These are phyloP conservation scores for Yarrowia sp. DNA, from an alignment of 805 yeast genomes.

Conservation along the genomic window DNA sequence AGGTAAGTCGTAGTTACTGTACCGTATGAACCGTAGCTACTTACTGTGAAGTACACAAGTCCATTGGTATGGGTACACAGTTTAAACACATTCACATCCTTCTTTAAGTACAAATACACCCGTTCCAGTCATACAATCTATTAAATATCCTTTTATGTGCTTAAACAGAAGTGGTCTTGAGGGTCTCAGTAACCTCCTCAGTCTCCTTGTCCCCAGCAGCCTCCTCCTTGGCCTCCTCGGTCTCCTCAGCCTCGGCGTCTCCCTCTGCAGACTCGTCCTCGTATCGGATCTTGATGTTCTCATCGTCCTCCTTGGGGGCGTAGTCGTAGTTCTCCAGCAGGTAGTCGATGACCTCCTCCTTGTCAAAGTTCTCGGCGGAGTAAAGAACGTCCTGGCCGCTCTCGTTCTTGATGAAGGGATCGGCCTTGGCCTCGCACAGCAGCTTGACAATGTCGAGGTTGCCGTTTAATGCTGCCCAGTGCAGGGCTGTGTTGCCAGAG, in stretches of 20 bases:
- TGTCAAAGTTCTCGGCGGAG: constrained; percentile 81
- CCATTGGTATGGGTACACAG: no score
- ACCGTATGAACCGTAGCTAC: no score
- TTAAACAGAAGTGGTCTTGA: constrained; percentile 22
- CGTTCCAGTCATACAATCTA: neutral
- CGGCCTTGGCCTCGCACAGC: constrained; percentile 75
- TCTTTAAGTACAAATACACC: neutral
- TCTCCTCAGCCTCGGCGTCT: constrained; percentile 28
- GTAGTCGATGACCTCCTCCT: constrained; percentile 74
- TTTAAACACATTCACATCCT: no score
- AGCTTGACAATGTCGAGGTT: constrained; percentile 66
- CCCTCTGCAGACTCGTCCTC: constrained; percentile 28
- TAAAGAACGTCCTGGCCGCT: constrained; percentile 79
- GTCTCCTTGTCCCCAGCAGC: neutral
- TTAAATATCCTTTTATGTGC: constrained; percentile 14
- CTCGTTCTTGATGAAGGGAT: constrained; percentile 72
- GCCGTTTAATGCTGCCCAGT: constrained; percentile 94
- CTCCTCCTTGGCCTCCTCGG: constrained; percentile 29
- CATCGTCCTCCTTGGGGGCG: constrained; percentile 56
- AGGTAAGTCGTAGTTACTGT: no score
- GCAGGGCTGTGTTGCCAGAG: constrained; percentile 90
- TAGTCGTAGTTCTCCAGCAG: constrained; percentile 70
- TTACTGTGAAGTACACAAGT: no score
- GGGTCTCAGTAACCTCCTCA: constrained; percentile 13
- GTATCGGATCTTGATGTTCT: constrained; percentile 38